Evolutionary conservation across 768 basidiomycete genomes (phyloP).

Genomic region (Dentipellis sp.): DNA sequence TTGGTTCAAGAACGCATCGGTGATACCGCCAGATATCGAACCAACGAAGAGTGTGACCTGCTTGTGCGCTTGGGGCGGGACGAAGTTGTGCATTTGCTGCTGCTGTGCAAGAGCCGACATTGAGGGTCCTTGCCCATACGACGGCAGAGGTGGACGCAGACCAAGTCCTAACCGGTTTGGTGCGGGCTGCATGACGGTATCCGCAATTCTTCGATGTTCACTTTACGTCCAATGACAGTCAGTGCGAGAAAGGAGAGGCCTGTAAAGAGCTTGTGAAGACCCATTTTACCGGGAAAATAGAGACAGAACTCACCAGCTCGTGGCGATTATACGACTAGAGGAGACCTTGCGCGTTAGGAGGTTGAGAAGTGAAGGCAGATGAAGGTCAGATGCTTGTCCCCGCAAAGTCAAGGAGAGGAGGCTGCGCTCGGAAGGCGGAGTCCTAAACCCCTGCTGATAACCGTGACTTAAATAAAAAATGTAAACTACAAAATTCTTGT

Average conservation of each 20-base stretch:
- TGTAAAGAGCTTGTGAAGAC: background rate
- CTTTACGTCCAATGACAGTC: too few species aligned
- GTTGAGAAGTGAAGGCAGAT: too few species aligned
- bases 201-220: too few species aligned
- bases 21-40: conserved; percentile 89
- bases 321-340: background rate
- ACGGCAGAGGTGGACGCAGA: conserved; percentile 79
- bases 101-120: conserved; percentile 86
- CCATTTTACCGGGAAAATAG: background rate
- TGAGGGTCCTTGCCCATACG: conserved; percentile 87
- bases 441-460: too few species aligned
- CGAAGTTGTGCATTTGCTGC: conserved; percentile 60
- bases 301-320: background rate
- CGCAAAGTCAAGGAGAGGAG: too few species aligned
- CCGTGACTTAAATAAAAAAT: too few species aligned
- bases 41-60: conserved; percentile 82
- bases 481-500: too few species aligned
- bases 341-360: too few species aligned
- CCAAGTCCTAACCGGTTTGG: conserved; percentile 66
- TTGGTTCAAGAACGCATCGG: conserved; percentile 70
- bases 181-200: conserved; percentile 44
- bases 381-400: too few species aligned
- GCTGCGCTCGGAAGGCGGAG: too few species aligned
- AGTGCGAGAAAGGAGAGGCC: background rate
- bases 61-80: conserved; percentile 60